A percentile compares a stretch with the other conserved stretches of the same genome.
Conservation (phyloP, 108 stramenopile species). For the Aurantiochytrium sp. region DNA sequence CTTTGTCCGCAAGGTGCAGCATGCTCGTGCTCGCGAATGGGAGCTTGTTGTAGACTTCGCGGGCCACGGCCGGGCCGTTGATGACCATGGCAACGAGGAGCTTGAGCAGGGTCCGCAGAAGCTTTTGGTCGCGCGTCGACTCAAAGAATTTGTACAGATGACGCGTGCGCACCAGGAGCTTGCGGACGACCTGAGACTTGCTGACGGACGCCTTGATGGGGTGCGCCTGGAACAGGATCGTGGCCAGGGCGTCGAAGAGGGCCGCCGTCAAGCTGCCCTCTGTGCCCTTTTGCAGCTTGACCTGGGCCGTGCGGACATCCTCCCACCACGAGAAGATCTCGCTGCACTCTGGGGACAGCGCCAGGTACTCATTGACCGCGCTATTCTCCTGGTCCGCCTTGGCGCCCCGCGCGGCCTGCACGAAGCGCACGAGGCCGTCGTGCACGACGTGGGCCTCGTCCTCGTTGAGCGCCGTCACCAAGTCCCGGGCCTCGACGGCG, state of each 20-base stretch:
- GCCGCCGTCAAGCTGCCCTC: not conserved
- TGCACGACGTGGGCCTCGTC: not conserved
- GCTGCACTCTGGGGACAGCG: not conserved
- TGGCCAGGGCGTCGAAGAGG: not conserved
- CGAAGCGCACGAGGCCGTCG: not conserved
- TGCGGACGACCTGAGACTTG: not conserved
- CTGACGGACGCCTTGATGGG: not conserved
- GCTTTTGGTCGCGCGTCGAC: not conserved
- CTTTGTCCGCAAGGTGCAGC: not conserved
- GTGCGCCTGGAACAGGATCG: not conserved
- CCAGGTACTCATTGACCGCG: not conserved
- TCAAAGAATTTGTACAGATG: not conserved
- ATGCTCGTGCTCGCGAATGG: not conserved
- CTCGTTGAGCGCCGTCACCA: not conserved
- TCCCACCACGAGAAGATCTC: slow-evolving; percentile 30
- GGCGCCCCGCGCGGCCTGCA: not conserved
- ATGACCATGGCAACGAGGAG: slow-evolving; percentile 8
- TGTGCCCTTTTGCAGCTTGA: not conserved
- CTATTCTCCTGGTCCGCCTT: not conserved
- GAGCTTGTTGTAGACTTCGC: not conserved
- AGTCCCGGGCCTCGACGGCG: not conserved
- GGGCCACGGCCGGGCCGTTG: not conserved
- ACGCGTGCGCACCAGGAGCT: not conserved
- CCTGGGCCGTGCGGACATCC: not conserved
- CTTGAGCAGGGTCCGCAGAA: not conserved